Percentiles rank a stretch among this genome's conserved stretches.
Evolutionary conservation across 1,284 basidiomycete species (phyloP).

Genomic region (Vanrija sp.): DNA sequence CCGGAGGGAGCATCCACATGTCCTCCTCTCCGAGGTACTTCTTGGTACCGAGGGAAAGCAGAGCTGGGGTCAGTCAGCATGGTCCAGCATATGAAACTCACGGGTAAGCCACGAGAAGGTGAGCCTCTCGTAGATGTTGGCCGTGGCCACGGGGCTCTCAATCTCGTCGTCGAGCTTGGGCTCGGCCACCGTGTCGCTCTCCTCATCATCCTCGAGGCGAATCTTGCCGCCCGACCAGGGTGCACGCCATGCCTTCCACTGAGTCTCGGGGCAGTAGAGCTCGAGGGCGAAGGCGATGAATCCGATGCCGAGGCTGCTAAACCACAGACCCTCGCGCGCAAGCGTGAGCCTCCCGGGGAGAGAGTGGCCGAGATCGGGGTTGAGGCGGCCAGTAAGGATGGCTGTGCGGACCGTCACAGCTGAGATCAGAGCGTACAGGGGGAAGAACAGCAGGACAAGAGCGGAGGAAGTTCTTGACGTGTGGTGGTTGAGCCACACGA

Average conservation of each 20-base stretch:
- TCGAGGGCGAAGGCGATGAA: slow-evolving; percentile 64
- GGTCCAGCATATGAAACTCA: slow-evolving; percentile 6
- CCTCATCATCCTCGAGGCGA: slow-evolving; percentile 38
- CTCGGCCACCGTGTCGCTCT: slow-evolving; percentile 28
- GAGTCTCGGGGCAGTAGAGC: slow-evolving; percentile 63
- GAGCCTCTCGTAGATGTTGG: slow-evolving; percentile 66
- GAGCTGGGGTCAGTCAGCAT: slow-evolving; percentile 4
- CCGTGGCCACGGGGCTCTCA: slow-evolving; percentile 70
- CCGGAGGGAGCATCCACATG: slow-evolving; percentile 61
- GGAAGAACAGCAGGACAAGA: slow-evolving; percentile 77
- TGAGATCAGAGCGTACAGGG: slow-evolving; percentile 59
- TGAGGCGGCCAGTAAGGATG: slow-evolving; percentile 39
- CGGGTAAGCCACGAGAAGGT: slow-evolving; percentile 45
- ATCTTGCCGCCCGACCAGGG: slow-evolving; percentile 31
- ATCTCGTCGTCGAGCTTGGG: slow-evolving; percentile 51
- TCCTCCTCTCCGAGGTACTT: slow-evolving; percentile 70
- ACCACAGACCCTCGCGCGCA: slow-evolving; percentile 40
- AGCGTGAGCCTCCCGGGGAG: slow-evolving; percentile 28
- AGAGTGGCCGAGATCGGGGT: slow-evolving; percentile 18
- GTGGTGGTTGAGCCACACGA: slow-evolving; percentile 62
- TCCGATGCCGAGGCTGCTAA: slow-evolving; percentile 54
- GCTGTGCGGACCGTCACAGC: slow-evolving; percentile 64
- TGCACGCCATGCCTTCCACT: slow-evolving; percentile 16
- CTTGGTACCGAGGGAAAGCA: slow-evolving; percentile 38
- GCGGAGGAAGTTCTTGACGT: slow-evolving; percentile 73